phyloP scores from a whole-genome alignment of 495 filamentous ascomycete species.

The Penicillium herquei region DNA sequence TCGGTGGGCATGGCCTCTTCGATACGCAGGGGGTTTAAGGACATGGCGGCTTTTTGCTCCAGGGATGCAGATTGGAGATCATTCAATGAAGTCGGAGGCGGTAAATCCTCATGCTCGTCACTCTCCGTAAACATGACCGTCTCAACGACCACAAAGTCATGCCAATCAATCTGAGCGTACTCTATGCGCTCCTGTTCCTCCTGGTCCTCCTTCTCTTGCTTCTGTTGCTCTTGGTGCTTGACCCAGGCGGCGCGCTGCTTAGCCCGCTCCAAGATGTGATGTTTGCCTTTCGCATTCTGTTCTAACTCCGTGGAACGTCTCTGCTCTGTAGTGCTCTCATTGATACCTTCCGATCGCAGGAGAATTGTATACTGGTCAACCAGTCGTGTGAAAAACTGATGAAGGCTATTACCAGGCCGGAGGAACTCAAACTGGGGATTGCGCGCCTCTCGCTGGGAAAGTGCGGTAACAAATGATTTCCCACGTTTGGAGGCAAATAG shows the following conservation, averaged over 20 bases:
- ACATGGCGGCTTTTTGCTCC: constrained; percentile 90
- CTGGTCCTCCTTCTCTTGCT: constrained; percentile 83
- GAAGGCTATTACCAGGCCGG: constrained; percentile 89
- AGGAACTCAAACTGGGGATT: constrained; percentile 98
- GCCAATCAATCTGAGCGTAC: constrained; percentile 95
- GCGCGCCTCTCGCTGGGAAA: constrained; percentile 81
- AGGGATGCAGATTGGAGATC: constrained; percentile 92
- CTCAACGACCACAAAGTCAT: constrained; percentile 94
- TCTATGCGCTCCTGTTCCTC: constrained; percentile 79
- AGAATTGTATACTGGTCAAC: constrained; percentile 94
- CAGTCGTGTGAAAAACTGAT: constrained; percentile 88
- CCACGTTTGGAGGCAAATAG: constrained; percentile 89
- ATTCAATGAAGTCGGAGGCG: constrained; percentile 81
- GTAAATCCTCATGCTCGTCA: constrained; percentile 83
- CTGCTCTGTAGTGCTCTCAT: constrained; percentile 66
- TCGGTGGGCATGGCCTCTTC: constrained; percentile 94
- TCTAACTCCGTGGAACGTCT: constrained; percentile 71
- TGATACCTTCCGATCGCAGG: constrained; percentile 62
- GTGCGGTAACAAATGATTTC: constrained; percentile 80
- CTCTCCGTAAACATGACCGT: constrained; percentile 90
- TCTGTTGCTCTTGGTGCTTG: constrained; percentile 80
- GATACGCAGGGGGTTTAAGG: constrained; percentile 78
- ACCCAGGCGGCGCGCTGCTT: constrained; percentile 84
- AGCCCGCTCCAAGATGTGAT: constrained; percentile 74
- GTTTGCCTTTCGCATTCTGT: constrained; percentile 75